Base-by-base conservation (phyloP, 208 protist species). In the Acanthamoeba lenticulata region DNA sequence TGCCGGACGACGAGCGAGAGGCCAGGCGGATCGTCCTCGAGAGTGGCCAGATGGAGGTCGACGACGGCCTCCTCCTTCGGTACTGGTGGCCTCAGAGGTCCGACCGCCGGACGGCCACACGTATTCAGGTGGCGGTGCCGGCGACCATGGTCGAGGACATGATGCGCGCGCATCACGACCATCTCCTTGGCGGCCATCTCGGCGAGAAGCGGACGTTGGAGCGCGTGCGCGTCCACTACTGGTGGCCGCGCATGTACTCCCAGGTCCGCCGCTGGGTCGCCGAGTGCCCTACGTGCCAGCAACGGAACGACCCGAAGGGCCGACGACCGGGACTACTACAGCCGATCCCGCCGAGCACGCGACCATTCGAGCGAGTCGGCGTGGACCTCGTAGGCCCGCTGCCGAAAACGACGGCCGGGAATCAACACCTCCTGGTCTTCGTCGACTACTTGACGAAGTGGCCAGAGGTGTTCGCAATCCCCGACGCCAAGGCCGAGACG, bases 401-500 rank as follows among this genome's bases (percentile, higher is more conserved):
- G 15, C 44, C 1, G 2, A 17, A 7, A 47, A 67, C 79, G n/a
- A 34, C 6, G 1, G 11, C 34, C 24, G 81, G 93, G 11, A 94
- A 94, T 92, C 6, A 13, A 62, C 69, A 93, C 45, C 11, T 94
- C n/a, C 27, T 92, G 57, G n/a, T 90, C 57, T 93, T 93, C 45
- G 36, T 60, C 24, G 81, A 90, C 38, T 90, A 90, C 81, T 57
- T 90, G 45, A 93, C 94, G 24, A 72, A 92, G 38, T 95, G 55
- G 55, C 9, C 34, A n/a, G 85, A 81, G 34, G 52, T 38, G 11
- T 49, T 93, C 13, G 19, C 60, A 4, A 40, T 81, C 4, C 49
- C 52, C 27, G 27, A 90, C 47, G 9, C 3, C 65, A 34, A 11
- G 32, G 32, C 94, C 21, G 11, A 19, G 4, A 47, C 2, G 0